These are phyloP conservation scores for Lodderomyces margitis DNA, from an alignment of 1,139 yeast genomes.

Conservation along the genomic window DNA sequence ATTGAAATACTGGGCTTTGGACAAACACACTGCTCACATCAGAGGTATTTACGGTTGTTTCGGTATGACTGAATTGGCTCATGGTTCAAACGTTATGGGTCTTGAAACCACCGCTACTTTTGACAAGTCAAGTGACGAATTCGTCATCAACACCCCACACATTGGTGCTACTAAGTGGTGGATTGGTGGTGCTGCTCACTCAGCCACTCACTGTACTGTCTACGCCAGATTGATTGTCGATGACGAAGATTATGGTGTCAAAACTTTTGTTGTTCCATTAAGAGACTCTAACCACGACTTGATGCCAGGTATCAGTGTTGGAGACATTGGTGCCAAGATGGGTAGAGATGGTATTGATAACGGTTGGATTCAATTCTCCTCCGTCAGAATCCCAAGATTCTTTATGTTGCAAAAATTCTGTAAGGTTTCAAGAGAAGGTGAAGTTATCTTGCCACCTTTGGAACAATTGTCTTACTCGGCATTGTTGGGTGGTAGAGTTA, in stretches of 20 bases:
- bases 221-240: conserved; percentile 45
- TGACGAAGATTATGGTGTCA: conserved; percentile 48
- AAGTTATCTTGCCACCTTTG: conserved; percentile 43
- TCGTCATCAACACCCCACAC: conserved; percentile 47
- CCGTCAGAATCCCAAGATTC: conserved; percentile 44
- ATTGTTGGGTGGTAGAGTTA: conserved; percentile 45
- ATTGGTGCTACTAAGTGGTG: conserved; percentile 54
- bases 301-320: conserved; percentile 44
- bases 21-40: conserved; percentile 35
- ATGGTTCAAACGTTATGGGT: conserved; percentile 48
- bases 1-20: conserved; percentile 39
- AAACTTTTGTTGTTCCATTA: conserved; percentile 49
- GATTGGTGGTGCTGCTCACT: conserved; percentile 53
- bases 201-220: conserved; percentile 44
- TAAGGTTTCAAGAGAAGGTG: conserved; percentile 40
- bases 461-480: conserved; percentile 50
- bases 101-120: conserved; percentile 49
- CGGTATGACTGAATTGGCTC: conserved; percentile 51
- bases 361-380: conserved; percentile 50
- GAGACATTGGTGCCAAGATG: conserved; percentile 52
- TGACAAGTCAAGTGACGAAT: conserved; percentile 40
- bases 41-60: conserved; percentile 47
- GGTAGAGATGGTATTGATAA: conserved; percentile 51
- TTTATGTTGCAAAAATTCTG: conserved; percentile 51
- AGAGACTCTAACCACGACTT: conserved; percentile 45